phyloP scores from a whole-genome alignment of 2,329 filamentous ascomycete species.

The Fusarium brachygibbosum region DNA sequence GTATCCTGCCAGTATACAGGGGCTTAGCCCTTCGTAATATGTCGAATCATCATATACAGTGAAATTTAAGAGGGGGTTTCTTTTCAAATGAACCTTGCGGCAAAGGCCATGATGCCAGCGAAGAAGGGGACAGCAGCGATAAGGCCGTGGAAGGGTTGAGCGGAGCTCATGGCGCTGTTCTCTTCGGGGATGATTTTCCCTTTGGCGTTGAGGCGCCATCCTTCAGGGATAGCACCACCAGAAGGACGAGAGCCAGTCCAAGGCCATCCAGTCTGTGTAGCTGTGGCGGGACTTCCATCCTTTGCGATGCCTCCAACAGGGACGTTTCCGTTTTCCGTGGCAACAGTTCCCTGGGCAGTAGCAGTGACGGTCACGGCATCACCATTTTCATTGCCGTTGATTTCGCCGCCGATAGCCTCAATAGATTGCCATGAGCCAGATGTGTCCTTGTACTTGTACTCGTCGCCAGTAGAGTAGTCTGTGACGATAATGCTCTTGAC shows the following conservation, averaged over 20 bases:
- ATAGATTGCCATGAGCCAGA: constrained; percentile 88
- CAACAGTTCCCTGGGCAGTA: constrained; percentile 72
- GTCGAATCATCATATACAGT: constrained; percentile 25
- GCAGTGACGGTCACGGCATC: constrained; percentile 66
- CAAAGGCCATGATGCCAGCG: constrained; percentile 46
- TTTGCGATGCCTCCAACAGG: constrained; percentile 77
- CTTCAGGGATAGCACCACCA: constrained; percentile 74
- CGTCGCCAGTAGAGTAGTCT: constrained; percentile 92
- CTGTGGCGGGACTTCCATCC: constrained; percentile 65
- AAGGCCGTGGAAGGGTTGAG: constrained; percentile 41
- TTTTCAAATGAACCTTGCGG: constrained; percentile 41
- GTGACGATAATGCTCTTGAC: constrained; percentile 81
- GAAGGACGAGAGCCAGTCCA: constrained; percentile 72
- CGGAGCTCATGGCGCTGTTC: constrained; percentile 58
- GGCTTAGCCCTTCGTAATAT: constrained; percentile 3
- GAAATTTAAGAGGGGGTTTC: constrained; percentile 6
- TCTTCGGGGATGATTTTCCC: constrained; percentile 81
- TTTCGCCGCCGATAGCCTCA: constrained; percentile 78
- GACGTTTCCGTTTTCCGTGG: constrained; percentile 74
- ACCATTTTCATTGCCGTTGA: constrained; percentile 76
- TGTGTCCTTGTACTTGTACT: constrained; percentile 85
- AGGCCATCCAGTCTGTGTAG: constrained; percentile 74
- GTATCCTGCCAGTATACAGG: constrained; percentile 3
- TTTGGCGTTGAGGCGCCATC: constrained; percentile 83
- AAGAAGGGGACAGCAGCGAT: constrained; percentile 48